A percentile compares a stretch with the other conserved stretches of the same genome.
Conservation (phyloP, 1,284 basidiomycete genomes). For the Pseudozyma flocculosa region DNA sequence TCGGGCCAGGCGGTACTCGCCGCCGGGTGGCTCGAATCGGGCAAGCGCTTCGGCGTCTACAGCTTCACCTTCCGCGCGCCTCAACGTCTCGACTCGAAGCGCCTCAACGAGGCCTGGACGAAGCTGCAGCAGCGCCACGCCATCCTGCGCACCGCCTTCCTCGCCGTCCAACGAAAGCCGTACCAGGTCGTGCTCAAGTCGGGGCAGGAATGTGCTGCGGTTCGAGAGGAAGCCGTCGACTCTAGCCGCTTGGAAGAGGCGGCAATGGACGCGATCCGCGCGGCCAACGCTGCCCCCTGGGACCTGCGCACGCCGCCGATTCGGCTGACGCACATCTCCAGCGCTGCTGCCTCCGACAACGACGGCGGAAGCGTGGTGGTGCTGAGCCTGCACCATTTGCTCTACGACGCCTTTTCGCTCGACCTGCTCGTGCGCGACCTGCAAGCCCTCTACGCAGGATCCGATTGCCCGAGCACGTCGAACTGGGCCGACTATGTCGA, state of each 20-base stretch:
- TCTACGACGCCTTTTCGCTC: conserved; percentile 53
- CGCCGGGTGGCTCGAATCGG: conserved; percentile 20
- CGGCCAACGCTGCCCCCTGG: conserved; percentile 5
- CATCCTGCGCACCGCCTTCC: conserved; percentile 44
- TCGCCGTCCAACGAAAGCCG: conserved; percentile 10
- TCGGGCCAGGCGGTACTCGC: conserved; percentile 44
- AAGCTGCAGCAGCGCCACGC: conserved; percentile 31
- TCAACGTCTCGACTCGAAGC: background rate
- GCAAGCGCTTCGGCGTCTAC: conserved; percentile 24
- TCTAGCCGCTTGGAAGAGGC: background rate
- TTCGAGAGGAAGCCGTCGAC: conserved; percentile 7
- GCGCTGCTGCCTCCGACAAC: conserved; percentile 1
- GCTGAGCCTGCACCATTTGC: conserved; percentile 47
- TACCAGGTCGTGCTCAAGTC: conserved; percentile 26
- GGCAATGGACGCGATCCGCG: conserved; percentile 4
- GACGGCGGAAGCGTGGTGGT: conserved; percentile 26
- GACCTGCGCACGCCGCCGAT: conserved; percentile 17
- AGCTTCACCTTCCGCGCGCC: conserved; percentile 38
- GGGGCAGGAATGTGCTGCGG: background rate
- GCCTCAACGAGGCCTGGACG: conserved; percentile 30
- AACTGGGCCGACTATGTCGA: too few species aligned
- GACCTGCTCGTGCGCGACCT: conserved; percentile 44
- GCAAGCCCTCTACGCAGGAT: conserved; percentile 19
- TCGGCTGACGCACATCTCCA: conserved; percentile 10
- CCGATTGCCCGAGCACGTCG: background rate